A percentile compares a stretch with the other conserved stretches of the same genome.
Conservation (phyloP, 2,329 filamentous ascomycete genomes). For the Aspergillus melleus region DNA sequence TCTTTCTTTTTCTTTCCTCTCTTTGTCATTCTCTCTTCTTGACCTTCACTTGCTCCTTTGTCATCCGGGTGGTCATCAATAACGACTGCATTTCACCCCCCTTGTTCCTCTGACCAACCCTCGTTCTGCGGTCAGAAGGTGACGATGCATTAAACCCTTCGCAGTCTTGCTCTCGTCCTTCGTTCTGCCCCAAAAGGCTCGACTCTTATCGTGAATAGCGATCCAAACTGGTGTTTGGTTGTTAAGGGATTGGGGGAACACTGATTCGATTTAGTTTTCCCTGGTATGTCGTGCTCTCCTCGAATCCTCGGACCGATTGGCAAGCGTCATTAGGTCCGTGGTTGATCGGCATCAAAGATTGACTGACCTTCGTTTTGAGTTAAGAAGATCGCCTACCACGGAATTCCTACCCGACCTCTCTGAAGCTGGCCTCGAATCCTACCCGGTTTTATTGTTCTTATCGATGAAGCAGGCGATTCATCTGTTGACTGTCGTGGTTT, state of each 20-base stretch:
- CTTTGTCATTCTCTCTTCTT: background rate
- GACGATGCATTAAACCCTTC: slow-evolving; percentile 14
- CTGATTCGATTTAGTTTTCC: background rate
- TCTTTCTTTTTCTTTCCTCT: slow-evolving; percentile 7
- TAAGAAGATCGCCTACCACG: slow-evolving; percentile 3
- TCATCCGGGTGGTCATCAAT: background rate
- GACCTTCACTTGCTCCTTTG: background rate
- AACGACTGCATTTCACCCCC: background rate
- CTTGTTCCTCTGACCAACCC: background rate
- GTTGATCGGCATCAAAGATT: slow-evolving; percentile 14
- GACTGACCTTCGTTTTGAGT: slow-evolving; percentile 1
- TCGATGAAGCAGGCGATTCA: background rate
- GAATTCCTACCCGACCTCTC: slow-evolving; percentile 2
- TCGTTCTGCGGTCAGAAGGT: background rate
- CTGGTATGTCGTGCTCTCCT: slow-evolving; percentile 7
- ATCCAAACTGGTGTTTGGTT: background rate
- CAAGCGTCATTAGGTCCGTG: slow-evolving; percentile 1
- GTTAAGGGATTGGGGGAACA: background rate
- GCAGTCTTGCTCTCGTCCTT: slow-evolving; percentile 8
- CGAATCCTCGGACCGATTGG: background rate
- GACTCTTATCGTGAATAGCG: background rate
- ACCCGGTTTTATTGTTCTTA: background rate
- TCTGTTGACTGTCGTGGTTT: background rate
- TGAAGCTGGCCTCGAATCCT: slow-evolving; percentile 1
- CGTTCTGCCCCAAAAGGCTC: slow-evolving; percentile 1